A percentile compares a stretch with the other conserved stretches of the same genome.
These are phyloP conservation scores for Fusarium sp. DNA, from an alignment of 2,329 filamentous ascomycete species.

Conservation along the genomic window DNA sequence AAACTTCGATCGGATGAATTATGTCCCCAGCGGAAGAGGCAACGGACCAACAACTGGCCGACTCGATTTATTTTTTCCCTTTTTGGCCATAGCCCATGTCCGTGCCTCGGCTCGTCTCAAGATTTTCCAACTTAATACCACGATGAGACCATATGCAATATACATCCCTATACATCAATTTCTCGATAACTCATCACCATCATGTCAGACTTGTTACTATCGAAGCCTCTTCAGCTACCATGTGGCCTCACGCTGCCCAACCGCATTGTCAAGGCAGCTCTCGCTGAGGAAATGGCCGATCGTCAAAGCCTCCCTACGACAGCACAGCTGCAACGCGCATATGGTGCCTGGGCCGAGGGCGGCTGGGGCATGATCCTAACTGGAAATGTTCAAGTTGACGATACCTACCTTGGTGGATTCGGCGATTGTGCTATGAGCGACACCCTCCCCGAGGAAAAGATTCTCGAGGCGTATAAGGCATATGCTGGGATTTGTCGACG, in stretches of 20 bases:
- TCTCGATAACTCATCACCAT: not conserved
- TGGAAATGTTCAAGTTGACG: constrained; percentile 62
- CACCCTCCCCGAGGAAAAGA: constrained; percentile 39
- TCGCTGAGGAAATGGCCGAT: constrained; percentile 61
- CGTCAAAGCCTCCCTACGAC: constrained; percentile 58
- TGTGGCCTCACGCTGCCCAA: constrained; percentile 70
- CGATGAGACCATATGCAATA: not conserved
- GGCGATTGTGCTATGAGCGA: constrained; percentile 54
- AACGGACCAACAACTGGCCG: constrained; percentile 30
- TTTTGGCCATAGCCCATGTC: constrained; percentile 21
- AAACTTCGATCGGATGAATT: constrained; percentile 9
- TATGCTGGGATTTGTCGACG: constrained; percentile 53
- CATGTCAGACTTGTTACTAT: constrained; percentile 34
- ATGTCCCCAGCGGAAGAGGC: constrained; percentile 6
- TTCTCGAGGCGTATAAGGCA: constrained; percentile 55
- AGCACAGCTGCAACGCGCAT: constrained; percentile 59
- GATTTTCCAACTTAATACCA: constrained; percentile 10
- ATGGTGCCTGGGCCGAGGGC: constrained; percentile 66
- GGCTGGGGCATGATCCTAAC: constrained; percentile 68
- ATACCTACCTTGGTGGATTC: constrained; percentile 53
- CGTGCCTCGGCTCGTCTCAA: constrained; percentile 15
- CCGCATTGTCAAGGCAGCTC: constrained; percentile 65
- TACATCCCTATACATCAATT: not conserved
- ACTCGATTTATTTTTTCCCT: constrained; percentile 16
- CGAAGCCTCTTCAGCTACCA: constrained; percentile 62